phyloP scores from a whole-genome alignment of 2,329 filamentous ascomycete species.

The Neofusicoccum sp. region DNA sequence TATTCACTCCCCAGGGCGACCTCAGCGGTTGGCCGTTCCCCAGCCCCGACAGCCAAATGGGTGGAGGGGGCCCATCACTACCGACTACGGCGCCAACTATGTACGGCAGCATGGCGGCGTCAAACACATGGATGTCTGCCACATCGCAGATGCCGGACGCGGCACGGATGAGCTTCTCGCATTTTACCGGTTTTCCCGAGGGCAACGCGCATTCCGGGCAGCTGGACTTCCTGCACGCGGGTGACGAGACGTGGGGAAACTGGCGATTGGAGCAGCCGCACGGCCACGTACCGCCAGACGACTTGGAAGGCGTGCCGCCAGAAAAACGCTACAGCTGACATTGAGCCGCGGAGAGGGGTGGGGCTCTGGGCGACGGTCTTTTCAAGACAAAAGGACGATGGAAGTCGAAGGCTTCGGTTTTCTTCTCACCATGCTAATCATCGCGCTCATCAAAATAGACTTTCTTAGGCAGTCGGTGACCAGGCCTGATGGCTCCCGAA shows the following conservation, averaged over 20 bases:
- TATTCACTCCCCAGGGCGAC: conserved; percentile 3
- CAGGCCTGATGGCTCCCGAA: background rate
- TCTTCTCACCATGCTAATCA: background rate
- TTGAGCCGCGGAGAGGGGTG: too few relatives aligned
- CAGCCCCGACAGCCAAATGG: background rate
- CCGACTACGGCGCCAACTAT: background rate
- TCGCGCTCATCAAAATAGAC: conserved; percentile 14
- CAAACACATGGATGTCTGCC: conserved; percentile 4
- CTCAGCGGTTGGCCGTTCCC: conserved; percentile 5
- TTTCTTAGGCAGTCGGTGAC: conserved; percentile 3
- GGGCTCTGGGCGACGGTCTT: background rate
- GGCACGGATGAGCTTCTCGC: conserved; percentile 11
- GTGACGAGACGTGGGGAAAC: background rate
- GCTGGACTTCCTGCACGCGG: background rate
- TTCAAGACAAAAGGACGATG: background rate
- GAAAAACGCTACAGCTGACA: conserved; percentile 8
- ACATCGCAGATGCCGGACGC: conserved; percentile 9
- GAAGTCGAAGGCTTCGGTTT: background rate
- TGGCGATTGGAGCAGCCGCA: conserved; percentile 13
- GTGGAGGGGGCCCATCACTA: background rate
- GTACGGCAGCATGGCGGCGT: background rate
- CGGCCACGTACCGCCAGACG: background rate
- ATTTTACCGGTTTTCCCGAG: conserved; percentile 1
- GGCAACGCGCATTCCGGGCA: background rate
- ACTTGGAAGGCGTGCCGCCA: background rate